phyloP scores from a whole-genome alignment of 225 moss, liverwort and hornwort genomes.

The Asterella californica region DNA sequence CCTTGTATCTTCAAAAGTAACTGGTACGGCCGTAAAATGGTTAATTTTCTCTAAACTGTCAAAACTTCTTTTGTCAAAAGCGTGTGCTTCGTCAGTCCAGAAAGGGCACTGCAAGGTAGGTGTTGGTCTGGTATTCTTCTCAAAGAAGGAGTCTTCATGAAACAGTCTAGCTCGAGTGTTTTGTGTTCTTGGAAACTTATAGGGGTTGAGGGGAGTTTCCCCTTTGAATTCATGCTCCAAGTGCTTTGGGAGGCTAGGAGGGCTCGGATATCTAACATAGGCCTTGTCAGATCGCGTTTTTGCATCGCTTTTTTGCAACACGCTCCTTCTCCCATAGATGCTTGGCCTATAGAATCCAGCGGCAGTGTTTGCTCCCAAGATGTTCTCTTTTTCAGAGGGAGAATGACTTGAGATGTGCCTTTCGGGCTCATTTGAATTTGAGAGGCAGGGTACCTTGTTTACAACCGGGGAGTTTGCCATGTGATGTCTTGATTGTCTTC shows the following conservation, averaged over 20 bases:
- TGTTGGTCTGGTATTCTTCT: not conserved
- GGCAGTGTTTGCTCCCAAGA: not conserved
- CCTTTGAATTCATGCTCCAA: constrained; percentile 9
- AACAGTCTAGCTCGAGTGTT: constrained; percentile 21
- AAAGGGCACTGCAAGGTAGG: constrained; percentile 32
- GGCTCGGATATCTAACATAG: constrained; percentile 13
- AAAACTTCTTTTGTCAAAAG: constrained; percentile 13
- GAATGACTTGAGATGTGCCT: not conserved
- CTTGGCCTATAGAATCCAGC: constrained; percentile 10
- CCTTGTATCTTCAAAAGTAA: constrained; percentile 38
- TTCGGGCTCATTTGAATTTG: not conserved
- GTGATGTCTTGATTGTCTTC: constrained; percentile 26
- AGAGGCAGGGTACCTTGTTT: not conserved
- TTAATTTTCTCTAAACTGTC: constrained; percentile 9
- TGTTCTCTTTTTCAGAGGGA: constrained; percentile 2
- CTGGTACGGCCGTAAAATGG: not conserved
- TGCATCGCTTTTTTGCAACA: not conserved
- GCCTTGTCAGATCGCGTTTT: not conserved
- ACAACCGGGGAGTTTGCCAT: not conserved
- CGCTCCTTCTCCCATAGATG: constrained; percentile 15
- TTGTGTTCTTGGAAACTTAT: constrained; percentile 14
- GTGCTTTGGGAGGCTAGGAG: constrained; percentile 6
- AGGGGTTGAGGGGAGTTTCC: not conserved
- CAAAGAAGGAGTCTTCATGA: constrained; percentile 9
- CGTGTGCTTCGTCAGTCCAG: constrained; percentile 17